These are phyloP conservation scores for Ustilago esculenta DNA, from an alignment of 1,284 basidiomycete species.

Conservation along the genomic window DNA sequence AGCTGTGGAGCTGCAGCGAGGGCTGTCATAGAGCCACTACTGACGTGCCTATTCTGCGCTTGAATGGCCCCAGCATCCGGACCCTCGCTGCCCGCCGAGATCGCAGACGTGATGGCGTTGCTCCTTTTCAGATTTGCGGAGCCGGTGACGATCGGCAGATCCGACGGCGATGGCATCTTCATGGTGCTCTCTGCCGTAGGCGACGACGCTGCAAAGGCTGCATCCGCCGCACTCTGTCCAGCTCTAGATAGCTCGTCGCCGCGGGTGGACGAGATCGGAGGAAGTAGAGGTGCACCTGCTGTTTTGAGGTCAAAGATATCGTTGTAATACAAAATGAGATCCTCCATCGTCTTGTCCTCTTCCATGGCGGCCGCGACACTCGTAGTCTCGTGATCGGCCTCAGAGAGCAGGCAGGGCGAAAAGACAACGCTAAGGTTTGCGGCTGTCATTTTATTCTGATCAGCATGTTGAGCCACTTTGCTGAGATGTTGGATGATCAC, in stretches of 20 bases:
- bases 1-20: neutral
- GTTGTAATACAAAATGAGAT: slow-evolving; percentile 56
- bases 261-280: slow-evolving; percentile 29
- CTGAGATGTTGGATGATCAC: slow-evolving; percentile 88
- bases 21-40: slow-evolving; percentile 1
- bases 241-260: slow-evolving; percentile 21
- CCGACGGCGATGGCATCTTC: slow-evolving; percentile 25
- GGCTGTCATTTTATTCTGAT: slow-evolving; percentile 92
- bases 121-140: slow-evolving; percentile 36
- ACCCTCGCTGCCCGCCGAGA: slow-evolving; percentile 7
- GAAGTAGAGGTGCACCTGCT: slow-evolving; percentile 47
- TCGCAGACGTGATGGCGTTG: slow-evolving; percentile 45
- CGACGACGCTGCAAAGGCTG: slow-evolving; percentile 29
- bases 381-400: slow-evolving; percentile 58
- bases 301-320: slow-evolving; percentile 58
- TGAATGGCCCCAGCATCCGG: neutral
- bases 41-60: slow-evolving; percentile 3
- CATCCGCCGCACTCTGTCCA: slow-evolving; percentile 31
- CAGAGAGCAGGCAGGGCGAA: slow-evolving; percentile 61
- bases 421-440: slow-evolving; percentile 70
- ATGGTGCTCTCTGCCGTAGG: slow-evolving; percentile 7
- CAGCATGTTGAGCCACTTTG: slow-evolving; percentile 76
- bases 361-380: slow-evolving; percentile 62
- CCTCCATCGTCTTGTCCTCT: slow-evolving; percentile 62
- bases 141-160: slow-evolving; percentile 33